Conservation (phyloP, 2,329 filamentous ascomycete species). For the Botrytis sinoallii region DNA sequence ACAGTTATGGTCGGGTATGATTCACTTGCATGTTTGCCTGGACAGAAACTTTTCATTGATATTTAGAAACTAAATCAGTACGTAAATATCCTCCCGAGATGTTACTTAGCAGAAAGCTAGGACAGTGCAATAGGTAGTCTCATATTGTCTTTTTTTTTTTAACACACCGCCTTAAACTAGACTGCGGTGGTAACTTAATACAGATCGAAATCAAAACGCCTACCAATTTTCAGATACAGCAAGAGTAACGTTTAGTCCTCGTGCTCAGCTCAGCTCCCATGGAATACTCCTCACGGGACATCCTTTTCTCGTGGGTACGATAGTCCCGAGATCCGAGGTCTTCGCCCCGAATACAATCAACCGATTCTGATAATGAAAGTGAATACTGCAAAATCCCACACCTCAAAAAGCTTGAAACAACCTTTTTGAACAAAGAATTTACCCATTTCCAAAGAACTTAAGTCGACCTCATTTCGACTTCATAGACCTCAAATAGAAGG, state of each 20-base stretch:
- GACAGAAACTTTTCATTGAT: not conserved
- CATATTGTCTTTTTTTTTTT: not conserved
- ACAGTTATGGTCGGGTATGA: not conserved
- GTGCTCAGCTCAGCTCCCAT: not conserved
- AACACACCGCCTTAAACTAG: not conserved
- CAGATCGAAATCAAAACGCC: not conserved
- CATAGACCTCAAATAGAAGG: not conserved
- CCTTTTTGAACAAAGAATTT: not conserved
- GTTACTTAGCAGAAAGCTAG: not conserved
- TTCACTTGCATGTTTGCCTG: not conserved
- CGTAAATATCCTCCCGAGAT: not conserved
- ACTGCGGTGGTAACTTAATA: not conserved
- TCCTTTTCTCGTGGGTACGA: not conserved
- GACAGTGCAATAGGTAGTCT: not conserved
- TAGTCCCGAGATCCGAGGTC: not conserved
- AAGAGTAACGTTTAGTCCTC: not conserved
- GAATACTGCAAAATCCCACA: not conserved
- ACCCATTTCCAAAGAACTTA: not conserved
- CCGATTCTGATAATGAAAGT: not conserved
- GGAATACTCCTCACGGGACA: no score
- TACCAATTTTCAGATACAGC: no score
- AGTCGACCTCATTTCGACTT: not conserved
- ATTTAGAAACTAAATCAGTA: not conserved
- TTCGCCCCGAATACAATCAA: not conserved
- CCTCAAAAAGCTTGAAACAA: not conserved